Evolutionary conservation across 2,329 filamentous ascomycete genomes (phyloP), one percentile per base, ranked within the genome.

Genomic region (Penicillium hordei): DNA sequence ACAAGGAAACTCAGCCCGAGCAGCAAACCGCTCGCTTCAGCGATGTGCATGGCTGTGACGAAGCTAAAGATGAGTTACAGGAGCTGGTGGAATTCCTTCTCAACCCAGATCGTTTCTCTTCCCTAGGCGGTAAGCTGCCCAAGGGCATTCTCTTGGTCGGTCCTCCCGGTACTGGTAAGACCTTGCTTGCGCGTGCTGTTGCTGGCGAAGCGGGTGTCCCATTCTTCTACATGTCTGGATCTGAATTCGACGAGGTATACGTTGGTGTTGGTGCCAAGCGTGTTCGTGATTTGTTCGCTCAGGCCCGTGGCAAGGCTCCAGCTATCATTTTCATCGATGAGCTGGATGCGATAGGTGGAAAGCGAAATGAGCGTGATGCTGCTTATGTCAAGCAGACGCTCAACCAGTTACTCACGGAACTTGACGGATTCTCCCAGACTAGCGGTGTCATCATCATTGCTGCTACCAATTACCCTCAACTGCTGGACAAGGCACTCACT

Each of bases 151-250:
- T 99, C 50, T 85, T 99, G 25, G 91, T 96, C 70, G 94, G 94
- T 0, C 94, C 94, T 71, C 94, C 94, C 52, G 94, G 94, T 79
- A 99, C 94, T 60, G 94, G 94, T 78, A 99, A 99, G 79, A 99
- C 94, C 13, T 85, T 99, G 40, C 85, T 99, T 60, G 94, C 94
- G 62, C 89, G 94, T 69, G 95, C 94, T 55, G 94, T 99, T 60
- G 94, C 94, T 48, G 94, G 94, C 52, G 94, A 99, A 79, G 93
- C 94, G 53, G 94, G 93, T 55, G 94, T 99, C 19, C 94, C 94
- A 1, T 99, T 99, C 83, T 99, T 97, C 83, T 99, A 97, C 83
- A 97, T 99, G 93, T 99, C 94, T 70, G 94, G 94, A 50, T 96
- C 91, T 58, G 94, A 99, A 75, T 99, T 99, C 72, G 94, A 99